phyloP scores from a whole-genome alignment of 768 basidiomycete species.

The Amanita muscaria region DNA sequence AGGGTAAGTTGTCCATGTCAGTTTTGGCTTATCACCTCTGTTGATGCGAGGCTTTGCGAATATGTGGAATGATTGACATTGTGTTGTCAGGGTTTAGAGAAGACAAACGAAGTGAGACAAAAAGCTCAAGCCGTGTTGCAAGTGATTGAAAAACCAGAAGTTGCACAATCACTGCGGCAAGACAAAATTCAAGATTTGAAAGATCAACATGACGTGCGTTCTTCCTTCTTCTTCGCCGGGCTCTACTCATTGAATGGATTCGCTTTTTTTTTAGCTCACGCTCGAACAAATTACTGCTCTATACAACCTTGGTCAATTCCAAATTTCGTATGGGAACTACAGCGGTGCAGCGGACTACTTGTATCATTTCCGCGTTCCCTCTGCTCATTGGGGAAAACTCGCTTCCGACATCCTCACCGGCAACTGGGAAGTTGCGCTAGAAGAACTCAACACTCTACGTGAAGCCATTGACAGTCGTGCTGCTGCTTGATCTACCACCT shows the following conservation, averaged over 20 bases:
- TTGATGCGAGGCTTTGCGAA: too few relatives aligned
- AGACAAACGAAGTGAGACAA: conserved; percentile 80
- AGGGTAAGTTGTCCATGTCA: conserved; percentile 36
- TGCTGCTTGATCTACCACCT: conserved; percentile 15
- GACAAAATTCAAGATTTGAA: conserved; percentile 98
- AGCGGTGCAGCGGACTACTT: conserved; percentile 94
- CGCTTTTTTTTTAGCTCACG: conserved; percentile 73
- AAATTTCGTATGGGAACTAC: conserved; percentile 98
- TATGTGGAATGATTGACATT: neutral
- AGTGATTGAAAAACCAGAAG: conserved; percentile 95
- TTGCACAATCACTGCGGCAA: conserved; percentile 87
- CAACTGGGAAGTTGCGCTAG: conserved; percentile 91
- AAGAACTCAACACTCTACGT: conserved; percentile 91
- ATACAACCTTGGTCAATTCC: conserved; percentile 98
- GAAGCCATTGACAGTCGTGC: conserved; percentile 81
- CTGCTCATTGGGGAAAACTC: too few relatives aligned
- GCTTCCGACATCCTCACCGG: too few relatives aligned
- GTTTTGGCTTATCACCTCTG: too few relatives aligned
- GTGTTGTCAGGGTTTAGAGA: conserved; percentile 67
- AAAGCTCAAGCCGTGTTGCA: conserved; percentile 91
- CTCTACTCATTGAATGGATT: neutral
- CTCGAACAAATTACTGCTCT: conserved; percentile 91
- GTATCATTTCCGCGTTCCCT: conserved; percentile 96
- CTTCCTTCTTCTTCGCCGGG: neutral
- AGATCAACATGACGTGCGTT: conserved; percentile 79